These are phyloP conservation scores for Pochonia chlamydosporia DNA, from an alignment of 2,329 filamentous ascomycete genomes.

Conservation along the genomic window DNA sequence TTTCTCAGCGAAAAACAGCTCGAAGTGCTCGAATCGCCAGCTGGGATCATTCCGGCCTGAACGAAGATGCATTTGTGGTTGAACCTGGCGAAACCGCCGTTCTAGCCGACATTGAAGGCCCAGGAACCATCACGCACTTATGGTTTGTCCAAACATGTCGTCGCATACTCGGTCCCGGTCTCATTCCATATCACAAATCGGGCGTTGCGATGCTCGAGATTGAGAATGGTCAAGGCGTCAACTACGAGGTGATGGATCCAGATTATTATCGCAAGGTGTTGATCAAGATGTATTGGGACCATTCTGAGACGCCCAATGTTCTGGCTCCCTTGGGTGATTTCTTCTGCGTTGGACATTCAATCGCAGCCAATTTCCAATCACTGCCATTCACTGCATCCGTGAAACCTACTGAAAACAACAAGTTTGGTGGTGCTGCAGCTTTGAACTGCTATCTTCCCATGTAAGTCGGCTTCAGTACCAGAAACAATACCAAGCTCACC, in stretches of 20 bases:
- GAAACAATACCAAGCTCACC: neutral
- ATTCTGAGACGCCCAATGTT: conserved; percentile 23
- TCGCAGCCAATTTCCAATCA: conserved; percentile 27
- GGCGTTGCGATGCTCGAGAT: conserved; percentile 29
- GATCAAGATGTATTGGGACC: conserved; percentile 30
- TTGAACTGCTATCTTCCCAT: conserved; percentile 27
- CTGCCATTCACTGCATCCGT: conserved; percentile 26
- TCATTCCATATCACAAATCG: conserved; percentile 27
- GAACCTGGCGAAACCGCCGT: conserved; percentile 22
- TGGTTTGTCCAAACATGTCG: conserved; percentile 29
- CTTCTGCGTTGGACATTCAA: conserved; percentile 25
- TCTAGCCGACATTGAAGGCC: conserved; percentile 24
- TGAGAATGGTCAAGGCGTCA: conserved; percentile 24
- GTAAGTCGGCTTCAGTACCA: too few species aligned
- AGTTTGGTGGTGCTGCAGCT: conserved; percentile 25
- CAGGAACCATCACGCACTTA: conserved; percentile 25
- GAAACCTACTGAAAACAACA: conserved; percentile 26
- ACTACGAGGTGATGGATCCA: conserved; percentile 25
- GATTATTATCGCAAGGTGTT: conserved; percentile 29
- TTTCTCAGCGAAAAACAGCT: conserved; percentile 15
- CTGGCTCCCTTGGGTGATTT: conserved; percentile 25
- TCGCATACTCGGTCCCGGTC: conserved; percentile 24
- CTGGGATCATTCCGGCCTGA: conserved; percentile 24
- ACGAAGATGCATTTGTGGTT: conserved; percentile 26
- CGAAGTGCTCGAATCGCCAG: conserved; percentile 23